phyloP scores from a whole-genome alignment of 2,329 filamentous ascomycete species.

The Chaetomium strumarium region DNA sequence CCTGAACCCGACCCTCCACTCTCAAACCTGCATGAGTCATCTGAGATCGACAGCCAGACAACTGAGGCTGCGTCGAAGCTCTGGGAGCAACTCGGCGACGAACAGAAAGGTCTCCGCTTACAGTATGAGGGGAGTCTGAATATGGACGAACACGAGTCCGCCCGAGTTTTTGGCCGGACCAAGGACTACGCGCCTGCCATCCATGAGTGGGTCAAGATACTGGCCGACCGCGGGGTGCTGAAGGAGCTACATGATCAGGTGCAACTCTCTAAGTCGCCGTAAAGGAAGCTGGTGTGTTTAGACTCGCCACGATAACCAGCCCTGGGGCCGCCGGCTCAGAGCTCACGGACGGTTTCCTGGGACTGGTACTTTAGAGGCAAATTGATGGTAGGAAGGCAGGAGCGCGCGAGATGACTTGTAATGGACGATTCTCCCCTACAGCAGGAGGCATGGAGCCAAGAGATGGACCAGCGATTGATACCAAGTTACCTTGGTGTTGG shows the following conservation, averaged over 20 bases:
- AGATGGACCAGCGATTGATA: too few species aligned
- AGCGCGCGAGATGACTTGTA: too few species aligned
- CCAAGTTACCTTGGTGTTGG: too few species aligned
- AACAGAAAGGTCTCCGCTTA: conserved; percentile 7
- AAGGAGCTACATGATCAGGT: conserved; percentile 32
- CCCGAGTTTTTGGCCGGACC: conserved; percentile 38
- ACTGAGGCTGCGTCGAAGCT: background rate
- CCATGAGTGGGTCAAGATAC: conserved; percentile 60
- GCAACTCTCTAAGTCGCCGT: background rate
- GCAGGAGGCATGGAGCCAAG: too few species aligned
- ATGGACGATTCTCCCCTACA: too few species aligned
- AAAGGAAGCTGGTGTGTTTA: background rate
- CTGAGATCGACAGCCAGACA: background rate
- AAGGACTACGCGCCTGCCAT: conserved; percentile 66
- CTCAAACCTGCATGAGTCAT: background rate
- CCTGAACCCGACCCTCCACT: background rate
- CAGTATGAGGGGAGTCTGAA: conserved; percentile 30
- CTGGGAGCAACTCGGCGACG: conserved; percentile 3
- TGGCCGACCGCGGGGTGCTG: conserved; percentile 62
- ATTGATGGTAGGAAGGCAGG: too few species aligned
- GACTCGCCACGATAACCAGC: too few species aligned
- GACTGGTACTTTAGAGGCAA: too few species aligned
- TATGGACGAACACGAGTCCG: conserved; percentile 31
- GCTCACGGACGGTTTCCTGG: too few species aligned
- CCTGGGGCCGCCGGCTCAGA: too few species aligned